These are phyloP conservation scores for Metarhizium sp. DNA, from an alignment of 2,329 filamentous ascomycete species.

Conservation along the genomic window DNA sequence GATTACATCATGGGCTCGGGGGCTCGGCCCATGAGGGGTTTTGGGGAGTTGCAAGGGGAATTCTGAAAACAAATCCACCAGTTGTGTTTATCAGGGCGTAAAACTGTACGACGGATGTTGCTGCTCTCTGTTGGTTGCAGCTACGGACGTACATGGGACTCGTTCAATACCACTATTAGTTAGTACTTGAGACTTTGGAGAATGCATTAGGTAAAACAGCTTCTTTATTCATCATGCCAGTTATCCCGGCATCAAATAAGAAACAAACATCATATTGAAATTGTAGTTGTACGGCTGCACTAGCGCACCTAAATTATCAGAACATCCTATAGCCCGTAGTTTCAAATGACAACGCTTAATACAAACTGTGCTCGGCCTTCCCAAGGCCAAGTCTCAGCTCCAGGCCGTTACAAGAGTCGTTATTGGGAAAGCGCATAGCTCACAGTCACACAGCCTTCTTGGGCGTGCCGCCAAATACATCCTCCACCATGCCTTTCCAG, in stretches of 20 bases:
- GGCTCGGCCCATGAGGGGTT: background rate
- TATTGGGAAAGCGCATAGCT: background rate
- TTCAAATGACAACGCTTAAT: constrained; percentile 3
- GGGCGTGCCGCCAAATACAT: constrained; percentile 22
- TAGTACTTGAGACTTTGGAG: no score
- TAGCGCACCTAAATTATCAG: background rate
- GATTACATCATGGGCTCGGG: background rate
- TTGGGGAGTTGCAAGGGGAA: background rate
- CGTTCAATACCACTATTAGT: no score
- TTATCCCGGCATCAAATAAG: background rate
- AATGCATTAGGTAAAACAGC: no score
- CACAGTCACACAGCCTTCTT: constrained; percentile 10
- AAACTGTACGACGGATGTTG: no score
- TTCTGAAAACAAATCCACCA: background rate
- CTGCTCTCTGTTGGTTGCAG: no score
- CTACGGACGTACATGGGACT: no score
- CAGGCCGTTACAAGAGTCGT: background rate
- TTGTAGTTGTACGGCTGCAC: background rate
- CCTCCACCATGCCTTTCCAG: constrained; percentile 48
- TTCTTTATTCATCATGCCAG: no score
- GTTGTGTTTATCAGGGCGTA: background rate
- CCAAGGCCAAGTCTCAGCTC: background rate
- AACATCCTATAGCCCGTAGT: constrained; percentile 1
- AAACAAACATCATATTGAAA: background rate
- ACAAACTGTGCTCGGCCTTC: background rate